Evolutionary conservation across 2,329 filamentous ascomycete genomes (phyloP), one percentile per base, ranked within the genome.

Genomic region (Penicillium polonicum): DNA sequence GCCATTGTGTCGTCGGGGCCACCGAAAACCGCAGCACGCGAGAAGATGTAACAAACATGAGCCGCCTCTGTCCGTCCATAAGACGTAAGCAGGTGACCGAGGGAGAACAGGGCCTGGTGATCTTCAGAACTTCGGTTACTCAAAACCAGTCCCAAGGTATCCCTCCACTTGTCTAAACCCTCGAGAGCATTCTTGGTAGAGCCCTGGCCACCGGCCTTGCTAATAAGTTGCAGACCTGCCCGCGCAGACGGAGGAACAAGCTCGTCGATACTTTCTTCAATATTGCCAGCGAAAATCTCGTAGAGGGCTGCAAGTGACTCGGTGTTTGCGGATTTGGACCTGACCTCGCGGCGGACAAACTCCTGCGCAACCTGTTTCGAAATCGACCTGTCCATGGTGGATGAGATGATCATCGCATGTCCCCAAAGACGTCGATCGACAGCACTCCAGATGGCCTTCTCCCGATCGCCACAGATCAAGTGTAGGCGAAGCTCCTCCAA

Each of bases 311-410:
- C 92, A 45, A 99, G 81, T 2, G 93, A 90, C 73, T 97, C 90
- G 52, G 92, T 92, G 66, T 89, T 90, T 53, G 88, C 86, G 2
- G 90, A 87, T 4, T 88, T 80, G 52, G 88, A 88, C 72, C 94
- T 95, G 55, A 99, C 91, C 73, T 99, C 94, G 68, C 95, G 92
- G 65, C 92, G 88, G 19, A 99, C 89, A 69, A 99, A 99, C 69
- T 99, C 94, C 68, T 96, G 92, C 0, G 92, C 86, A 27, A 99
- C 92, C 71, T 95, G 90, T 72, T 92, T 95, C 84, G 95, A 97
- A 2, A 95, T 80, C 5, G 82, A 79, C 44, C 80, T 82, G 23
- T 91, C 89, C 48, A 90, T 80, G 1, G 91, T 94, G 7, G 76
- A 96, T 73, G 94, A 89, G 36, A 99, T 88, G 21, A 99, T 81